Conservation (phyloP, 2,329 filamentous ascomycete species). For the Grosmannia clavigera region DNA sequence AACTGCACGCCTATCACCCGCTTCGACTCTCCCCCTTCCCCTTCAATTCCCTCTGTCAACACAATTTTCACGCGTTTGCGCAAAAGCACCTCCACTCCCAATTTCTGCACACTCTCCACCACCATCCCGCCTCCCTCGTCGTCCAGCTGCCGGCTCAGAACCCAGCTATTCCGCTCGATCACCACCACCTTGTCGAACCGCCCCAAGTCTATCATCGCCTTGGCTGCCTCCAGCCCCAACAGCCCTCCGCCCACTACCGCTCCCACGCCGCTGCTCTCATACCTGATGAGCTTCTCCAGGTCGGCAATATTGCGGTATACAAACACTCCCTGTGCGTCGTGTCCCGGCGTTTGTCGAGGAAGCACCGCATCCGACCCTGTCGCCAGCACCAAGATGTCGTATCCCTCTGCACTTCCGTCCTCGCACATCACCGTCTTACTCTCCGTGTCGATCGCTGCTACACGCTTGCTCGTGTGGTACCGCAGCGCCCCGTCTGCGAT, state of each 20-base stretch:
- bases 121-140: constrained; percentile 70
- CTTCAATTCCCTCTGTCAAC: constrained; percentile 25
- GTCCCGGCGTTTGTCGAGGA: constrained; percentile 56
- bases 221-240: constrained; percentile 76
- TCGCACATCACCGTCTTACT: constrained; percentile 56
- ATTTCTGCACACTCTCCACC: constrained; percentile 62
- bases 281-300: constrained; percentile 63
- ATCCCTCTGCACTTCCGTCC: constrained; percentile 53
- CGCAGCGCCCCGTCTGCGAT: constrained; percentile 55
- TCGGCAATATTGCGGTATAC: constrained; percentile 83
- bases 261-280: constrained; percentile 48
- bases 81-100: constrained; percentile 73
- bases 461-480: constrained; percentile 61
- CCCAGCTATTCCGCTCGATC: constrained; percentile 73
- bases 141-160: constrained; percentile 72
- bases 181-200: constrained; percentile 63
- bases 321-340: constrained; percentile 74
- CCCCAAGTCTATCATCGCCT: constrained; percentile 80
- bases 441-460: constrained; percentile 52
- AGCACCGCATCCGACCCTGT: constrained; percentile 78
- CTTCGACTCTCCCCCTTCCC: constrained; percentile 33
- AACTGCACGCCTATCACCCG: constrained; percentile 63
- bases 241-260: constrained; percentile 76
- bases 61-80: constrained; percentile 63
- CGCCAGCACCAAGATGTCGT: constrained; percentile 72